These are phyloP conservation scores for Gnomoniopsis sp. DNA, from an alignment of 2,329 filamentous ascomycete species.

Conservation along the genomic window DNA sequence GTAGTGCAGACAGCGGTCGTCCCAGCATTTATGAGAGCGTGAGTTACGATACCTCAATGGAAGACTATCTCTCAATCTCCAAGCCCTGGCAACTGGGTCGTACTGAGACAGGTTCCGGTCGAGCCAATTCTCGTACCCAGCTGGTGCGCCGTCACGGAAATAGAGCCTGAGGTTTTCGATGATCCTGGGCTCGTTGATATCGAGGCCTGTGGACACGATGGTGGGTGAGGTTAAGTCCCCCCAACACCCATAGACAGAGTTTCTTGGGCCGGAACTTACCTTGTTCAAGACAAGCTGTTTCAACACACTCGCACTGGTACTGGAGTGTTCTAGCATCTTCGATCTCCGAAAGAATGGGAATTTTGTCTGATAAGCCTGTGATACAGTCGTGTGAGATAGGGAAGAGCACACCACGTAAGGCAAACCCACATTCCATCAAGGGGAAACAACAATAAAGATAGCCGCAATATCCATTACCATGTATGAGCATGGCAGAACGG, in stretches of 20 bases:
- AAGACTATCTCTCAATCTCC: constrained; percentile 34
- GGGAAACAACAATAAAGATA: neutral
- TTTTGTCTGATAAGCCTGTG: constrained; percentile 35
- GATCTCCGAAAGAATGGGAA: constrained; percentile 48
- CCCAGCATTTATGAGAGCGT: constrained; percentile 51
- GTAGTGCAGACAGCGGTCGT: constrained; percentile 54
- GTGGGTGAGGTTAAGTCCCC: constrained; percentile 2
- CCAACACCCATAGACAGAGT: neutral
- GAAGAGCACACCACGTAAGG: neutral
- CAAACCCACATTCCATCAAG: neutral
- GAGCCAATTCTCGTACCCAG: constrained; percentile 49
- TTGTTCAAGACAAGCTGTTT: constrained; percentile 47
- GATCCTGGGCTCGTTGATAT: constrained; percentile 38
- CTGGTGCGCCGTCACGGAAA: constrained; percentile 37
- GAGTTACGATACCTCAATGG: constrained; percentile 33
- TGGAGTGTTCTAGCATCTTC: constrained; percentile 56
- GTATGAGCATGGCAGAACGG: constrained; percentile 1
- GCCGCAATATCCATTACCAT: neutral
- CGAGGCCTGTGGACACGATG: constrained; percentile 32
- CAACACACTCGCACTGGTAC: constrained; percentile 57
- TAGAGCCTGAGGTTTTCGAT: constrained; percentile 35
- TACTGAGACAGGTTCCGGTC: constrained; percentile 47
- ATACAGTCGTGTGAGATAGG: constrained; percentile 22
- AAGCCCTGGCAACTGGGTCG: constrained; percentile 44
- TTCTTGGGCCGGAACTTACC: constrained; percentile 31